Percentiles rank a stretch among this genome's conserved stretches.
Evolutionary conservation across 371 early-diverging fungal genomes (phyloP).

Genomic region (Basidiobolus meristosporus): DNA sequence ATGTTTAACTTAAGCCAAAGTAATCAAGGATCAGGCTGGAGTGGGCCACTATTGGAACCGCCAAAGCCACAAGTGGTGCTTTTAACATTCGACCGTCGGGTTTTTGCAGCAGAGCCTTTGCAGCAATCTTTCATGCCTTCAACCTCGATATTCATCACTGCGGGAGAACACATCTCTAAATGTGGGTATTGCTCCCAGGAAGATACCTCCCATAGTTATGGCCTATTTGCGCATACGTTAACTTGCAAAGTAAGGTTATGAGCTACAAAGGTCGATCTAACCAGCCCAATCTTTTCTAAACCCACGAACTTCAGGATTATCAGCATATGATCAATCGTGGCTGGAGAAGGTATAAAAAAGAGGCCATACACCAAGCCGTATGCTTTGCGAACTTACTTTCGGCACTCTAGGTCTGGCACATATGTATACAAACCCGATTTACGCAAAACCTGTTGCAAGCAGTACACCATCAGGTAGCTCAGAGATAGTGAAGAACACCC

Average conservation of each 20-base stretch:
- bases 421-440: constrained; percentile 42
- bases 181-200: constrained; percentile 23
- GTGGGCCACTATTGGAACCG: no score
- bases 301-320: constrained; percentile 23
- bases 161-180: constrained; percentile 8
- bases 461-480: constrained; percentile 39
- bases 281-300: neutral
- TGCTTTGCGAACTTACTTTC: neutral
- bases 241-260: constrained; percentile 12
- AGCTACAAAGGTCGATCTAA: neutral
- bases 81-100: no score
- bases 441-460: constrained; percentile 39
- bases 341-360: constrained; percentile 29
- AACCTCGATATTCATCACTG: constrained; percentile 7
- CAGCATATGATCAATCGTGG: constrained; percentile 42
- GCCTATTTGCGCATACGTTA: constrained; percentile 18
- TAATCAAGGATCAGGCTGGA: no score
- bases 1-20: no score
- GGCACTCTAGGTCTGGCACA: constrained; percentile 24
- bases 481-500: neutral
- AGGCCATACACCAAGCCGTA: neutral
- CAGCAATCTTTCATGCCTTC: no score
- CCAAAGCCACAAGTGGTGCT: no score
- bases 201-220: constrained; percentile 17
- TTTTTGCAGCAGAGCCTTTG: no score